Percentiles rank a stretch among this genome's conserved stretches.
phyloP scores from a whole-genome alignment of 2,329 filamentous ascomycete genomes.

The Dichotomopilus funicola region DNA sequence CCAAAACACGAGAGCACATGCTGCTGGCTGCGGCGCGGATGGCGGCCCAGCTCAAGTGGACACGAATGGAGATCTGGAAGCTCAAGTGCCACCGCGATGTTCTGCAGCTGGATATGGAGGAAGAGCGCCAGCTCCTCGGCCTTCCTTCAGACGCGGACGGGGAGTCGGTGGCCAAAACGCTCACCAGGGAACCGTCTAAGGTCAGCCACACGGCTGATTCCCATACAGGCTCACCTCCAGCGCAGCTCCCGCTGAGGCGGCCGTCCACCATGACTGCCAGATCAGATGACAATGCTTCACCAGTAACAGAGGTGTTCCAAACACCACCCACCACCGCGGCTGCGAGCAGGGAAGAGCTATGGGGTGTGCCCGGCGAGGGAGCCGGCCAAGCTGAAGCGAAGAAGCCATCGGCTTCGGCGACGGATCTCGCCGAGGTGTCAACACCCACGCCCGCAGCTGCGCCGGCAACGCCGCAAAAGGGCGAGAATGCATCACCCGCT shows the following conservation, averaged over 20 bases:
- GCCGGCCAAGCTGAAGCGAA: slow-evolving; percentile 31
- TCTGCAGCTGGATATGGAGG: slow-evolving; percentile 74
- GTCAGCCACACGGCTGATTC: slow-evolving; percentile 29
- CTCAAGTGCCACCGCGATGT: slow-evolving; percentile 88
- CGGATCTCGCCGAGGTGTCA: slow-evolving; percentile 32
- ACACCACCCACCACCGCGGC: slow-evolving; percentile 41
- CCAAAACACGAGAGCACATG: slow-evolving; percentile 81
- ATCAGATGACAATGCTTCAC: slow-evolving; percentile 32
- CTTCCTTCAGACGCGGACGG: slow-evolving; percentile 27
- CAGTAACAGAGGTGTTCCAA: slow-evolving; percentile 41
- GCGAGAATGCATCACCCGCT: slow-evolving; percentile 28
- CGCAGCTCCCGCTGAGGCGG: slow-evolving; percentile 27
- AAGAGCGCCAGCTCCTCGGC: slow-evolving; percentile 52
- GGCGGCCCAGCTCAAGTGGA: slow-evolving; percentile 86
- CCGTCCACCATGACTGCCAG: slow-evolving; percentile 28
- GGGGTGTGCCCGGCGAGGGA: slow-evolving; percentile 35
- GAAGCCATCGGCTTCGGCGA: slow-evolving; percentile 40
- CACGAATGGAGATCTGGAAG: slow-evolving; percentile 88
- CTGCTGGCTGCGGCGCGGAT: slow-evolving; percentile 78
- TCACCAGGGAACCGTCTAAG: slow-evolving; percentile 30
- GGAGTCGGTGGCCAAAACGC: slow-evolving; percentile 19
- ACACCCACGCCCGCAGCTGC: neutral
- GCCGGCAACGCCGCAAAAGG: slow-evolving; percentile 30
- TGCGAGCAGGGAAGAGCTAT: slow-evolving; percentile 37
- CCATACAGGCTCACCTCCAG: slow-evolving; percentile 34